Evolutionary conservation across 495 filamentous ascomycete genomes (phyloP).

Genomic region (Clavariopsis aquatica): DNA sequence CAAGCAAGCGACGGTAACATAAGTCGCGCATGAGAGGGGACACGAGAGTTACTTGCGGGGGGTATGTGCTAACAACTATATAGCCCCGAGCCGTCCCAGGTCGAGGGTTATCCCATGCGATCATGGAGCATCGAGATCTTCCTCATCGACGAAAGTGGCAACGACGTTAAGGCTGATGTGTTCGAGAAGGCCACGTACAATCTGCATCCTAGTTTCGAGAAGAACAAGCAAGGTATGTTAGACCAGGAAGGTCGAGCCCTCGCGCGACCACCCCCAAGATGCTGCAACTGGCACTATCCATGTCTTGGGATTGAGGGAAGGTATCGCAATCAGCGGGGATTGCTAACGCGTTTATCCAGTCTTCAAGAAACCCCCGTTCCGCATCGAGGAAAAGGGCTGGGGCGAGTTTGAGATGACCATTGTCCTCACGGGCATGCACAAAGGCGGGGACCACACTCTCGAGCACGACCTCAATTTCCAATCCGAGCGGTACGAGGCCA

Average conservation of each 20-base stretch:
- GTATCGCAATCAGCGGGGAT: no score
- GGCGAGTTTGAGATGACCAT: constrained; percentile 98
- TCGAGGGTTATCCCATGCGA: constrained; percentile 90
- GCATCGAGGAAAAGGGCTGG: constrained; percentile 92
- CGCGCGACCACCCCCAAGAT: no score
- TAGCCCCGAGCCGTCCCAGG: constrained; percentile 61
- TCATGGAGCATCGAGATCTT: constrained; percentile 64
- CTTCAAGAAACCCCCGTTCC: constrained; percentile 77
- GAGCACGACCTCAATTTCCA: constrained; percentile 92
- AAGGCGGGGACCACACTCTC: constrained; percentile 77
- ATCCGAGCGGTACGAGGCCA: constrained; percentile 75
- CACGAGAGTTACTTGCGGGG: no score
- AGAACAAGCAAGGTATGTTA: constrained; percentile 75
- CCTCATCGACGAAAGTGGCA: constrained; percentile 60
- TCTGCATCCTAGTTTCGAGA: constrained; percentile 89
- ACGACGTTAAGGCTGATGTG: constrained; percentile 69
- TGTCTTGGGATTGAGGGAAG: no score
- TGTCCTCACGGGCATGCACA: constrained; percentile 74
- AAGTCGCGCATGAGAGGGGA: no score
- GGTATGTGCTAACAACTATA: constrained; percentile 47
- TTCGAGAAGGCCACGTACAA: constrained; percentile 92
- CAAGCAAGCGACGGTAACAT: no score
- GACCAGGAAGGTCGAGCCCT: no score
- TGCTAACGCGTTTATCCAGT: constrained; percentile 26
- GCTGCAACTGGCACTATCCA: no score